A percentile compares a stretch with the other conserved stretches of the same genome.
Evolutionary conservation across 2,329 filamentous ascomycete genomes (phyloP).

Genomic region (Westerdykella ornata): DNA sequence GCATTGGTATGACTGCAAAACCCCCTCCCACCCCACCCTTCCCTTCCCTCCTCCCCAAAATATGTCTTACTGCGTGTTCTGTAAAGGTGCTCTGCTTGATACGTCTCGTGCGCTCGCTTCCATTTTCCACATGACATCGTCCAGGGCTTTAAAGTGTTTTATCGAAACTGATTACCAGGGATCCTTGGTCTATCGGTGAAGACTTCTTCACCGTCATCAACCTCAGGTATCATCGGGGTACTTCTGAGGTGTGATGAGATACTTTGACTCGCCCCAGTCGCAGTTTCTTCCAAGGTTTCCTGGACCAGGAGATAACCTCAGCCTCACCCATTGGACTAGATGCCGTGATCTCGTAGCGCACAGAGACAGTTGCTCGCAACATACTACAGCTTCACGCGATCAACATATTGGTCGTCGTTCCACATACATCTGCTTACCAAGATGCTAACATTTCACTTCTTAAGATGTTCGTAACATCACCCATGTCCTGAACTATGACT

Average conservation of each 20-base stretch:
- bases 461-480: conserved; percentile 99
- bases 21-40: conserved; percentile 37
- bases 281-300: conserved; percentile 63
- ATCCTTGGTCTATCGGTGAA: conserved; percentile 80
- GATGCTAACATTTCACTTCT: conserved; percentile 72
- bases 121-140: conserved; percentile 81
- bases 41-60: conserved; percentile 27
- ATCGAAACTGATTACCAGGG: conserved; percentile 71
- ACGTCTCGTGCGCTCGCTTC: conserved; percentile 66
- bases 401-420: conserved; percentile 50
- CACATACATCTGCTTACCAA: conserved; percentile 40
- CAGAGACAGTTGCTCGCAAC: conserved; percentile 52
- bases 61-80: conserved; percentile 54
- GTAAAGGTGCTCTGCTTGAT: conserved; percentile 79
- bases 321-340: conserved; percentile 42
- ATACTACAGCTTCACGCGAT: conserved; percentile 53
- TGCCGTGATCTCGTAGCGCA: conserved; percentile 43
- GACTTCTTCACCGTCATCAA: conserved; percentile 66
- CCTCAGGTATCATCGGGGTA: conserved; percentile 63
- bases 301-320: conserved; percentile 56
- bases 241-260: conserved; percentile 67
- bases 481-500: conserved; percentile 99
- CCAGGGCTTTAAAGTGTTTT: conserved; percentile 76
- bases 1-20: conserved; percentile 95
- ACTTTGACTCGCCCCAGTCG: conserved; percentile 69